Evolutionary conservation across 805 yeast genomes (phyloP).

Genomic region (Schizosaccharomyces lindneri): DNA sequence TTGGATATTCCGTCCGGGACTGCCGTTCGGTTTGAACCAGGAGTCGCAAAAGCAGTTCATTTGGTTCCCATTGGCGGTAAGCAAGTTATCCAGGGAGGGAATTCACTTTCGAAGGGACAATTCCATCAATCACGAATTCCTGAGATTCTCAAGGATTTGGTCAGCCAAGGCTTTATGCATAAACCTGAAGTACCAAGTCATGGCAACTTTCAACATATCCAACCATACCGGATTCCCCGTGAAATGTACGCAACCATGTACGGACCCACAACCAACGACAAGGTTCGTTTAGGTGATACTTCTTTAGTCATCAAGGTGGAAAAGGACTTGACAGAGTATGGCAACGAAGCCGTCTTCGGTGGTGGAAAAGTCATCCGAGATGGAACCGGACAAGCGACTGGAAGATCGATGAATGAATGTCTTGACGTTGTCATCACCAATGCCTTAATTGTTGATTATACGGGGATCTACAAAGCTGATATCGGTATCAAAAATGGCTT

Average conservation of each 20-base stretch:
- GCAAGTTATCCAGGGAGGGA: neutral
- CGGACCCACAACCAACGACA: slow-evolving; percentile 2
- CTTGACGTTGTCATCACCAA: neutral
- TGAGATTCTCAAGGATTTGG: neutral
- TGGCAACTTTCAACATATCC: neutral
- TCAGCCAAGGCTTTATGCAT: neutral
- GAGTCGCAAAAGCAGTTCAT: neutral
- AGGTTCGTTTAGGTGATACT: slow-evolving; percentile 2
- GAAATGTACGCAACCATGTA: neutral
- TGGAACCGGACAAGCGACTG: slow-evolving; percentile 3
- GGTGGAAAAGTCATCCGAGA: slow-evolving; percentile 3
- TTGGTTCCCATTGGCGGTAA: slow-evolving; percentile 1
- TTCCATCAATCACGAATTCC: neutral
- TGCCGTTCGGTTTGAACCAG: slow-evolving; percentile 3
- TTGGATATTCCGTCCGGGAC: slow-evolving; percentile 2
- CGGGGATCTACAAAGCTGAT: slow-evolving; percentile 3
- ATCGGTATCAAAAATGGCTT: slow-evolving; percentile 2
- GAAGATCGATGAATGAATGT: neutral
- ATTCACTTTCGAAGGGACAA: neutral
- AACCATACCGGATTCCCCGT: neutral
- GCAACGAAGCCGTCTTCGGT: slow-evolving; percentile 1
- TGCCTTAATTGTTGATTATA: slow-evolving; percentile 1
- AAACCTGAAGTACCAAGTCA: neutral
- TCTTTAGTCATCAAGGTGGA: neutral
- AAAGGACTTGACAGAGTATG: neutral